Conservation (phyloP, 2,329 filamentous ascomycete species). For the Lanzia echinophila region DNA sequence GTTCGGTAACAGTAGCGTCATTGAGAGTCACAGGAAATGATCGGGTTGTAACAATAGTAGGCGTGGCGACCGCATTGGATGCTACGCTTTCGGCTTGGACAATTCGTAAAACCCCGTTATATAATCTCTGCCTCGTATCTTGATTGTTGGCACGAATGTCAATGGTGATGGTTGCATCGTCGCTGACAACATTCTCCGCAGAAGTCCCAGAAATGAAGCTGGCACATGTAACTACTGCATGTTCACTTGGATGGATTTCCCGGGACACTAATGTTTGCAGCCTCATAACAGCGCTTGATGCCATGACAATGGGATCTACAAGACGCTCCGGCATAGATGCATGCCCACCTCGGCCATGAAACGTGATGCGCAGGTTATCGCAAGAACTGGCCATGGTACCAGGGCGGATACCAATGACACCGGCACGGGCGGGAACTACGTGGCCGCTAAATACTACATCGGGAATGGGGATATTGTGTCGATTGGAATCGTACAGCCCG, state of each 20-base stretch:
- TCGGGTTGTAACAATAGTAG: constrained; percentile 4
- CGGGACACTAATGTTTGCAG: constrained; percentile 35
- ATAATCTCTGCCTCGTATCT: constrained; percentile 29
- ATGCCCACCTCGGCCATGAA: constrained; percentile 38
- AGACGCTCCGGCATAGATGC: constrained; percentile 34
- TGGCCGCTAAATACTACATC: constrained; percentile 49
- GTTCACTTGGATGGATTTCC: constrained; percentile 33
- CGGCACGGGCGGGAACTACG: constrained; percentile 36
- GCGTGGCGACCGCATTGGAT: neutral
- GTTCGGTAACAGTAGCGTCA: constrained; percentile 7
- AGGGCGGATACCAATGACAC: constrained; percentile 27
- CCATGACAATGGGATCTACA: constrained; percentile 41
- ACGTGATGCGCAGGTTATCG: constrained; percentile 31
- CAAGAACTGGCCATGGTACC: constrained; percentile 31
- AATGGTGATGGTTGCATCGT: constrained; percentile 34
- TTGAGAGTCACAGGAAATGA: constrained; percentile 12
- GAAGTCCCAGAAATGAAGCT: constrained; percentile 36
- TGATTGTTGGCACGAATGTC: constrained; percentile 33
- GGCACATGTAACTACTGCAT: constrained; percentile 38
- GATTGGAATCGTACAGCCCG: constrained; percentile 40
- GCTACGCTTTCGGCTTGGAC: constrained; percentile 37
- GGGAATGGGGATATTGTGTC: constrained; percentile 42
- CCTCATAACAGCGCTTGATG: constrained; percentile 34
- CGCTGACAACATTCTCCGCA: constrained; percentile 38
- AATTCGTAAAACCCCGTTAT: constrained; percentile 33